Base-by-base conservation (phyloP, 306 rosid species). In the Ammopiptanthus mongolicus region DNA sequence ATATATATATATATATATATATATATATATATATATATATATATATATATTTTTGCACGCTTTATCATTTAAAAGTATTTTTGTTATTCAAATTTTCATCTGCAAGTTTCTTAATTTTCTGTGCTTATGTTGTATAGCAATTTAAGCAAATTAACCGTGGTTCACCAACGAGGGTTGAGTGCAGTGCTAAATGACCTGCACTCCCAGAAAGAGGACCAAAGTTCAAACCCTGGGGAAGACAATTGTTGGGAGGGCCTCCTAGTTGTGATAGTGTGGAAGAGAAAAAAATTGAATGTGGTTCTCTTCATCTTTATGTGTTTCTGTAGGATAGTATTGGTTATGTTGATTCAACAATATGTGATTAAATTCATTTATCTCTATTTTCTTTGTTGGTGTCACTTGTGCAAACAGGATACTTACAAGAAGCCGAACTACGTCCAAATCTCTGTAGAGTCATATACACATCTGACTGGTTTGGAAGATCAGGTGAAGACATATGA, bases 371-470 rank as follows among this genome's bases (percentile, higher is more conserved):
- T 67, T 52, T 79, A 48, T 39, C 22, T 71, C 10, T 50, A 8
- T 18, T 69, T 10, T 66, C 18, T 60, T 10, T 67, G 58, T 62
- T 28, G 71, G 5, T 50, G 44, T 34, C 23, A 55, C 29, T 71
- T 64, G 7, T 67, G 42, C 6, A 21, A 80, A 50, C 89, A 91
- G 98, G 93, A 86, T 29, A 83, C 61, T 17, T 88, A 86, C 87
- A 89, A 89, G 84, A 96, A 96, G 81, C 96, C 96, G 0, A 92
- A 85, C 73, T 92, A 85, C 69, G 97, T 96, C 51, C 98, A 96
- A 84, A 89, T 96, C 75, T 92, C 98, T 21, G 97, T 96, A 59
- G 99, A 96, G 86, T 87, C 97, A 53, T 96, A 96, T 83, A 75
- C 98, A 1, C 97, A 92, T 90, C 84, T 96, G 67, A 86, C 83